These are phyloP conservation scores for Stephania japonica DNA, from an alignment of 164 flowering plant genomes.

Conservation along the genomic window DNA sequence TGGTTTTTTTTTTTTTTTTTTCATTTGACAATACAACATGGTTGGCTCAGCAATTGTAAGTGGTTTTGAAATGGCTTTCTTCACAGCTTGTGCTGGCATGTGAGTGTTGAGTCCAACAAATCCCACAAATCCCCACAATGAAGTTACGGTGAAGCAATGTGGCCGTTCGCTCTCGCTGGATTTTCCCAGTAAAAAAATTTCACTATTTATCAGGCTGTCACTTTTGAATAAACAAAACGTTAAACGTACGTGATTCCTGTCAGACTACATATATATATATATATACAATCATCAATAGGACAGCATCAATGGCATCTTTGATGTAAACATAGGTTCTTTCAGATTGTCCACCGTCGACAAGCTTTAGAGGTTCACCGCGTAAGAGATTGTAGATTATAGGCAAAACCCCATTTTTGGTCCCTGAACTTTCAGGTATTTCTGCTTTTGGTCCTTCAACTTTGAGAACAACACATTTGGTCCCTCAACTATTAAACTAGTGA, in stretches of 20 bases:
- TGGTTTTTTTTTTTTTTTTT: neutral
- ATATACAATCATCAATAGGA: constrained; percentile 51
- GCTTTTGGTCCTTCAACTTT: no score
- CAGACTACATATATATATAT: neutral
- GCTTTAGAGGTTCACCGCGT: constrained; percentile 51
- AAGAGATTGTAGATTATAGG: constrained; percentile 45
- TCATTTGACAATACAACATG: neutral
- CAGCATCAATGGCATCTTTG: constrained; percentile 64
- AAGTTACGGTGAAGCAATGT: no score
- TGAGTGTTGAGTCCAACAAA: constrained; percentile 87
- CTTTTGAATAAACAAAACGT: neutral
- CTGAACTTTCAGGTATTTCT: no score
- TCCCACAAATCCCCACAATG: constrained; percentile 94
- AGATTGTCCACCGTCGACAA: constrained; percentile 59
- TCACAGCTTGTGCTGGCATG: constrained; percentile 90
- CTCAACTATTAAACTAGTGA: no score
- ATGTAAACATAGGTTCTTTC: constrained; percentile 55
- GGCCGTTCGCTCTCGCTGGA: constrained; percentile 79
- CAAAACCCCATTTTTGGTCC: no score
- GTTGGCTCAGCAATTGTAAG: constrained; percentile 16
- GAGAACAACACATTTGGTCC: no score
- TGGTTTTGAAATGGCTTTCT: constrained; percentile 64
- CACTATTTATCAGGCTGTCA: neutral
- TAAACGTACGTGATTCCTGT: no score
- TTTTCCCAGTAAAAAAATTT: constrained; percentile 46